Evolutionary conservation across 495 filamentous ascomycete species (phyloP), one percentile per base, ranked within the genome.

Genomic region (Penicillium cataractarum): DNA sequence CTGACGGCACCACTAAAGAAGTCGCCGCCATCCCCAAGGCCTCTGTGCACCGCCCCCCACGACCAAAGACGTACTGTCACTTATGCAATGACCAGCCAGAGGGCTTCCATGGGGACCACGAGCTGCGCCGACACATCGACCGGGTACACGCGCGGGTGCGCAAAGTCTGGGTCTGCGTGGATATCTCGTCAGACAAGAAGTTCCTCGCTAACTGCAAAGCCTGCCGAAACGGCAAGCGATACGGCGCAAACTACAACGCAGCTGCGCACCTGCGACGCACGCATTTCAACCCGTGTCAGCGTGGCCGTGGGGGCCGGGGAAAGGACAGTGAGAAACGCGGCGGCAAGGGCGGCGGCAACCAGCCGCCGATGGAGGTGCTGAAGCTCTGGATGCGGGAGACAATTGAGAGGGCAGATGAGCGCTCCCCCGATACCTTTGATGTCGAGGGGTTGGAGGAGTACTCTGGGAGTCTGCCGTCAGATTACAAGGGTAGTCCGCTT

Each of bases 241-340:
- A 99, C 68, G 90, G 89, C 4, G 91, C 90, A 24, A 96, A 99
- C 74, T 97, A 99, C 71, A 99, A 99, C 65, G 94, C 94, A 1
- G 92, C 93, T 2, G 94, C 93, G 0, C 95, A 97, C 72, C 83
- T 99, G 15, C 86, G 93, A 21, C 87, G 95, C 21, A 91, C 91
- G 17, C 95, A 99, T 71, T 99, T 97, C 81, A 84, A 87, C 60
- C 86, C 86, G 0, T 82, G 83, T 49, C 83, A 85, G 63, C 80
- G 82, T n/a, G 83, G 82, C 3, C 74, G 81, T 4, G 78, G 74
- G 35, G 80, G 82, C 8, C 84, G 83, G 46, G 78, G 78, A n/a
- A 84, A 84, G 65, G 78, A 80, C 53, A 83, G 80, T 32, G 79
- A 86, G 69, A 82, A 92, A 74, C 85, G 92, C 33, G 92, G 90